Evolutionary conservation across 1,139 yeast genomes (phyloP).

Genomic region (Taphrina communis): DNA sequence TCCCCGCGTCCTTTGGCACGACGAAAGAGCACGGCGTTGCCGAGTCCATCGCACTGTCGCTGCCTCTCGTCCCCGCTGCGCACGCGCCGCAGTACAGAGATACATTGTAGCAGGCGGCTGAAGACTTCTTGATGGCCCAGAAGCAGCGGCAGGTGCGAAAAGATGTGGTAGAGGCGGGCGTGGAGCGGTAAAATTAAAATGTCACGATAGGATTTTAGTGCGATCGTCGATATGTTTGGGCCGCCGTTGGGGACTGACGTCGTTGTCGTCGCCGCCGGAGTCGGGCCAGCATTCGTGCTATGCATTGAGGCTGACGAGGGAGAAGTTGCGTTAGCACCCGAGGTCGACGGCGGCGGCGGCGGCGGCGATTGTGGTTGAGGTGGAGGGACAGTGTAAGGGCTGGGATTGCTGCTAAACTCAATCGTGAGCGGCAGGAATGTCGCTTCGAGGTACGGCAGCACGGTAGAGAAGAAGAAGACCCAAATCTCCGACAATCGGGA

Average conservation of each 20-base stretch:
- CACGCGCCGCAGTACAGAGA: conserved; percentile 60
- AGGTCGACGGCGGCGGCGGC: background rate
- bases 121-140: conserved; percentile 49
- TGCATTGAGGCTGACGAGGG: too few species aligned
- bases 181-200: conserved; percentile 53
- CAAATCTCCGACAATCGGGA: conserved; percentile 55
- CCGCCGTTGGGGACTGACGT: background rate
- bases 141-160: conserved; percentile 36
- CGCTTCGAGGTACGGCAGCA: conserved; percentile 65
- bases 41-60: conserved; percentile 58
- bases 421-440: conserved; percentile 65
- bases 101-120: conserved; percentile 61
- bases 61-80: conserved; percentile 63
- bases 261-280: background rate
- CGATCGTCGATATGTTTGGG: conserved; percentile 50
- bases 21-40: conserved; percentile 40
- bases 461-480: conserved; percentile 62
- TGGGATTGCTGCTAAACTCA: conserved; percentile 57
- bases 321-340: background rate
- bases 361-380: background rate
- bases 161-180: conserved; percentile 20
- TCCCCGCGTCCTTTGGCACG: conserved; percentile 38
- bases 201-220: conserved; percentile 53
- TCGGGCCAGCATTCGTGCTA: too few species aligned
- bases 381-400: conserved; percentile 10